These are phyloP conservation scores for Inga laurina DNA, from an alignment of 306 rosid genomes.

Conservation along the genomic window DNA sequence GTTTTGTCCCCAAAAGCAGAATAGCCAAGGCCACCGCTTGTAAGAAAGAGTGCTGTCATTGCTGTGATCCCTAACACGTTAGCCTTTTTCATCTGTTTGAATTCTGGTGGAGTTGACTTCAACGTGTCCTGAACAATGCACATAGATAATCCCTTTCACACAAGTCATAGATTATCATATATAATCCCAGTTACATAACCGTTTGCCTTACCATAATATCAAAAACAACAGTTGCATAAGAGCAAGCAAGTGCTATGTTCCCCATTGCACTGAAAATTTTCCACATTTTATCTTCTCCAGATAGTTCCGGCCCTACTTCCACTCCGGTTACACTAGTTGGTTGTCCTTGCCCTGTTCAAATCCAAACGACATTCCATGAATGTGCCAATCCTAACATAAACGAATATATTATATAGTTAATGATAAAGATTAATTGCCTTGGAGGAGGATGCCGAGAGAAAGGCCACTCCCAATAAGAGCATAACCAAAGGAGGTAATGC, in stretches of 20 bases:
- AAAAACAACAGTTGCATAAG: constrained; percentile 49
- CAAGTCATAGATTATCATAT: neutral
- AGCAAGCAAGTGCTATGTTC: constrained; percentile 70
- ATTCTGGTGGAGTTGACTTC: constrained; percentile 66
- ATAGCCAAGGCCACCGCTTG: constrained; percentile 57
- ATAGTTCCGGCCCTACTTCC: constrained; percentile 38
- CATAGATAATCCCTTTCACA: neutral
- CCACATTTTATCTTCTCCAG: constrained; percentile 54
- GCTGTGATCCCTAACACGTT: constrained; percentile 46
- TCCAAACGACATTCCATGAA: neutral
- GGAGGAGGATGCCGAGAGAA: constrained; percentile 41
- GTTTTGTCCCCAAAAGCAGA: constrained; percentile 70
- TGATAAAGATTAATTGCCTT: constrained; percentile 33
- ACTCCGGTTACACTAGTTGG: constrained; percentile 44
- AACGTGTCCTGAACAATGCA: constrained; percentile 60
- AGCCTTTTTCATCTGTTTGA: constrained; percentile 72
- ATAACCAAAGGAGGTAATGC: constrained; percentile 67
- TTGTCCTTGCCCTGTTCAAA: constrained; percentile 49
- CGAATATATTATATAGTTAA: constrained; percentile 18
- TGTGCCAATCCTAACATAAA: neutral
- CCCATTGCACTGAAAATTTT: constrained; percentile 60
- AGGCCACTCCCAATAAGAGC: constrained; percentile 55
- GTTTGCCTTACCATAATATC: constrained; percentile 53
- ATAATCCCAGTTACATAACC: too few relatives aligned
- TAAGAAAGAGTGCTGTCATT: constrained; percentile 54